Conservation (phyloP, 1,139 yeast genomes). For the Pichia inconspicua region DNA sequence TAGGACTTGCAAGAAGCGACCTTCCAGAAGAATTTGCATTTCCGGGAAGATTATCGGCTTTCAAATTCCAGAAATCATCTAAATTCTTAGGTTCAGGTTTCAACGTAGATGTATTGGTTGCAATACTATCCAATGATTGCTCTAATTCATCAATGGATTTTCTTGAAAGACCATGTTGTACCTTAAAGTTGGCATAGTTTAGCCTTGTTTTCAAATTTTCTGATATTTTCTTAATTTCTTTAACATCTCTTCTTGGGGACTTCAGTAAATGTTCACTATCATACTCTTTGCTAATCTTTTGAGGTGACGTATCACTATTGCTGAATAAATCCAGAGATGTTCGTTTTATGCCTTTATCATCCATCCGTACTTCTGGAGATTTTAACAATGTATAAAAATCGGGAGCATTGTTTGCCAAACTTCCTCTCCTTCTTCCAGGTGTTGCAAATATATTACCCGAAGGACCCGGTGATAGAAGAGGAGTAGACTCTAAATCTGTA, state of each 20-base stretch:
- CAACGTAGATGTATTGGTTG: constrained; percentile 10
- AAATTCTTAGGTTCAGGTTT: constrained; percentile 10
- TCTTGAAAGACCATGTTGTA: constrained; percentile 29
- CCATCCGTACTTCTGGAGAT: constrained; percentile 26
- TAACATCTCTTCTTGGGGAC: constrained; percentile 21
- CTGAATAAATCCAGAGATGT: constrained; percentile 26
- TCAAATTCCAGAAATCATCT: constrained; percentile 25
- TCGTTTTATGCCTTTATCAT: constrained; percentile 22
- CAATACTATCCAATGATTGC: constrained; percentile 21
- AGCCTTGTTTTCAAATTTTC: constrained; percentile 28
- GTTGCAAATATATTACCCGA: constrained; percentile 9
- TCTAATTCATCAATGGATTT: constrained; percentile 26
- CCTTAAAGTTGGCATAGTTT: constrained; percentile 29
- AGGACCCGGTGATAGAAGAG: constrained; percentile 23
- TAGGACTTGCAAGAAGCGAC: constrained; percentile 8
- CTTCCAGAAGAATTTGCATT: neutral
- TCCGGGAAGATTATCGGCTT: constrained; percentile 20
- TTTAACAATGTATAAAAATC: constrained; percentile 29
- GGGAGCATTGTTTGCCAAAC: constrained; percentile 4
- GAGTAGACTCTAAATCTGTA: constrained; percentile 23
- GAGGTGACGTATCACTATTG: constrained; percentile 24
- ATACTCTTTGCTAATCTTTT: constrained; percentile 11
- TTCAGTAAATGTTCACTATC: constrained; percentile 11
- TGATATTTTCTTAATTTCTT: constrained; percentile 28
- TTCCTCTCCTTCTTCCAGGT: constrained; percentile 23